Percentiles rank a stretch among this genome's conserved stretches.
phyloP scores from a whole-genome alignment of 108 stramenopile species.

The Cyclotella cryptica region DNA sequence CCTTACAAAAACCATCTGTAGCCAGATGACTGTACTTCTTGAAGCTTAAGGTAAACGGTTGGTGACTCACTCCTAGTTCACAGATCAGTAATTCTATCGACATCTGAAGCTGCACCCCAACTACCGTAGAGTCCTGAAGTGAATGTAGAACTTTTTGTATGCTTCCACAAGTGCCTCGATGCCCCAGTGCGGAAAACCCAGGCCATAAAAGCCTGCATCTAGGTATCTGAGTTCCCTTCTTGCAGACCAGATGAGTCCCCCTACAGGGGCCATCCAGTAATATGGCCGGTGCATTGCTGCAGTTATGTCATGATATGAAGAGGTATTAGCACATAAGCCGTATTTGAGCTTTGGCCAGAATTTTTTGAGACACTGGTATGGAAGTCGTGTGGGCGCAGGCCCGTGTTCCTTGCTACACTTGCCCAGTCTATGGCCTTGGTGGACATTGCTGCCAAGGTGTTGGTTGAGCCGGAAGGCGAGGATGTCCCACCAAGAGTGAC shows the following conservation, averaged over 20 bases:
- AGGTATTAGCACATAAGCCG: background rate
- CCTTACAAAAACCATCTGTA: constrained; percentile 3
- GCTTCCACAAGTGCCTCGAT: too few species aligned
- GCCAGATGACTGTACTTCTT: background rate
- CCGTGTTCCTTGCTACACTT: background rate
- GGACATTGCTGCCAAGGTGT: too few species aligned
- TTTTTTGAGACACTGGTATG: background rate
- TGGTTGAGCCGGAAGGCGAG: background rate
- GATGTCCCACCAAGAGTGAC: constrained; percentile 5
- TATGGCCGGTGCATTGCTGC: background rate
- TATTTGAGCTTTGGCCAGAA: constrained; percentile 10
- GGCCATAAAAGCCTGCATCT: too few species aligned
- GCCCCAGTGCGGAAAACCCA: too few species aligned
- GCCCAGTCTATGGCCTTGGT: background rate
- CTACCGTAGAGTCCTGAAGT: constrained; percentile 1
- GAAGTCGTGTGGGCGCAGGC: background rate
- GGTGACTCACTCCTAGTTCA: constrained; percentile 6
- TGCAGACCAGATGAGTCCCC: too few species aligned
- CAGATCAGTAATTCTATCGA: background rate
- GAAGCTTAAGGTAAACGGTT: background rate
- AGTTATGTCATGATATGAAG: background rate
- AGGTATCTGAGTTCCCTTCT: too few species aligned
- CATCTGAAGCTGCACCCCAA: constrained; percentile 2
- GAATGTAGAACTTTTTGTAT: too few species aligned
- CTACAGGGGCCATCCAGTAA: too few species aligned